A percentile compares a stretch with the other conserved stretches of the same genome.
Evolutionary conservation across 129 eudicot genomes (phyloP).

Genomic region (Pseudognaphalium luteoalbum): DNA sequence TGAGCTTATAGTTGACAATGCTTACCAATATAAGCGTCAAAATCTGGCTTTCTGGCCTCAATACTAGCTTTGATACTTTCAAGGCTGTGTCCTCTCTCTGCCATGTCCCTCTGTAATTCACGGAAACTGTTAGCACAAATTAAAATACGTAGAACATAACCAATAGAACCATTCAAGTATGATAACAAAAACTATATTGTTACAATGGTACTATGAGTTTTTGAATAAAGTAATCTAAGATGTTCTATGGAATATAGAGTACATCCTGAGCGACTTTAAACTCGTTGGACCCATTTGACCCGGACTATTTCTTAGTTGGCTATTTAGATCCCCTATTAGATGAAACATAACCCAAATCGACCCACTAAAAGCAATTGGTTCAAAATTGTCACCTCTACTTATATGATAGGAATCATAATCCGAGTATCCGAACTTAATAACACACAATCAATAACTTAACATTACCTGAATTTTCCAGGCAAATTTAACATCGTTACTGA

Average conservation of each 20-base stretch:
- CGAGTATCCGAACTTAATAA: not conserved
- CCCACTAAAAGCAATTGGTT: not conserved
- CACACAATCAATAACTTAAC: not conserved
- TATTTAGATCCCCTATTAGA: not conserved
- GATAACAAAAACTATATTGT: not conserved
- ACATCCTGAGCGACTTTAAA: not conserved
- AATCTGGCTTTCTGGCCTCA: constrained; percentile 98
- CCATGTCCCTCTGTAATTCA: constrained; percentile 91
- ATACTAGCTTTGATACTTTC: constrained; percentile 98
- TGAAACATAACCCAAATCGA: not conserved
- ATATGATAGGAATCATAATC: not conserved
- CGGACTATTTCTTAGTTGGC: not conserved
- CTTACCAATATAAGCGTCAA: constrained; percentile 94
- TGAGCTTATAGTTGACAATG: not conserved
- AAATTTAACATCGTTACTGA: constrained; percentile 91
- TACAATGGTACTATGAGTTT: not conserved
- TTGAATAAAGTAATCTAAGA: not conserved
- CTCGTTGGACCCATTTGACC: not conserved
- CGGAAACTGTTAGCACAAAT: constrained; percentile 10
- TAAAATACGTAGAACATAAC: not conserved
- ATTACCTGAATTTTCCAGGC: constrained; percentile 97
- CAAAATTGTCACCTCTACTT: not conserved
- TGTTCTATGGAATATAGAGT: not conserved
- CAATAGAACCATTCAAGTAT: not conserved
- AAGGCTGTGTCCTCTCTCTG: constrained; percentile 99